Percentiles rank a stretch among this genome's conserved stretches.
Conservation (phyloP, 2,329 filamentous ascomycete species). For the Botrytis byssoidea region DNA sequence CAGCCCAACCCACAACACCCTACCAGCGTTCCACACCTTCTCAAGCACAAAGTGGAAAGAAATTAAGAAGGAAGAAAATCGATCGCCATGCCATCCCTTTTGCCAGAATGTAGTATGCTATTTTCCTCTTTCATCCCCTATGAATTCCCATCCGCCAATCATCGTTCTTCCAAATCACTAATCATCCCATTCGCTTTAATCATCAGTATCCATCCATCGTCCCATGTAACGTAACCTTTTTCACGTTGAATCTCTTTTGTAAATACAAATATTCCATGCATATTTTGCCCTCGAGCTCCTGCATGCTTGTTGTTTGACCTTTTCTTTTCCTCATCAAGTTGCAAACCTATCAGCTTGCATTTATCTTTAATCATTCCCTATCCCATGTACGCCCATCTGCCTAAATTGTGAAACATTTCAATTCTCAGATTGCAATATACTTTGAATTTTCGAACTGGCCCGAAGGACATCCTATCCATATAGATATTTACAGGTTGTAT, state of each 20-base stretch:
- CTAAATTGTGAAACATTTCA: background rate
- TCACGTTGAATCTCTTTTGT: conserved; percentile 6
- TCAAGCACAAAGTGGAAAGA: conserved; percentile 3
- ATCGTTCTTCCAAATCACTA: background rate
- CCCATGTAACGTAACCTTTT: conserved; percentile 5
- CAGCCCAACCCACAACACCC: background rate
- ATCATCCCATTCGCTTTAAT: conserved; percentile 4
- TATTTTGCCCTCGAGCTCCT: conserved; percentile 10
- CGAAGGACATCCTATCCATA: background rate
- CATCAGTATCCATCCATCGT: conserved; percentile 7
- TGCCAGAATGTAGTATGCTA: conserved; percentile 18
- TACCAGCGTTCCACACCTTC: background rate
- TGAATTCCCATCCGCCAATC: background rate
- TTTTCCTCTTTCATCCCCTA: conserved; percentile 7
- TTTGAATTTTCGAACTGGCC: background rate
- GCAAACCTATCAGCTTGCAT: conserved; percentile 7
- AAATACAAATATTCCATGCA: conserved; percentile 20
- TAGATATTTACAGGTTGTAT: conserved; percentile 39
- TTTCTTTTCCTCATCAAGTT: conserved; percentile 6
- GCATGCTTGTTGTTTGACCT: conserved; percentile 8
- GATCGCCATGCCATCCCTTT: conserved; percentile 13
- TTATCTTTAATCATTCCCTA: background rate
- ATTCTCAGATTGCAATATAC: conserved; percentile 10
- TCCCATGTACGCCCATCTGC: background rate
- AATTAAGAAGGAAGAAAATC: conserved; percentile 1